Percentiles rank a stretch among this genome's conserved stretches.
phyloP scores from a whole-genome alignment of 2,329 filamentous ascomycete genomes.

The Stemphylium beticola region DNA sequence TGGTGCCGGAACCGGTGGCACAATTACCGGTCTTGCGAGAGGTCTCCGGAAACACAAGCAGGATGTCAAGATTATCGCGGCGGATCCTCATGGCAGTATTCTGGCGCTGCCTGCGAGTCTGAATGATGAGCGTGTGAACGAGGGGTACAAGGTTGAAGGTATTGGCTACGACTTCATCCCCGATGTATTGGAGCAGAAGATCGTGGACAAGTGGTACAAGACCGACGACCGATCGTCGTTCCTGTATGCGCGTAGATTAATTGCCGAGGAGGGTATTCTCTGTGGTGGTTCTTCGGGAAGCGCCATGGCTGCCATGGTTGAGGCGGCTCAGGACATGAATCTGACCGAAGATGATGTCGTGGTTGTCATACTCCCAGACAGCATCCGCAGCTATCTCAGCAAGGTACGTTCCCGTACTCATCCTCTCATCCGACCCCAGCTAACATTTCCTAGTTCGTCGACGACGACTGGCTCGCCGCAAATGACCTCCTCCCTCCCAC shows the following conservation, averaged over 20 bases:
- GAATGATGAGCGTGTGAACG: slow-evolving; percentile 81
- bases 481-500: slow-evolving; percentile 83
- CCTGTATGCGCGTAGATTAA: slow-evolving; percentile 84
- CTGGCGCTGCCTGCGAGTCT: slow-evolving; percentile 80
- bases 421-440: slow-evolving; percentile 1
- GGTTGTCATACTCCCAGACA: slow-evolving; percentile 91
- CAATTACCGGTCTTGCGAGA: slow-evolving; percentile 85
- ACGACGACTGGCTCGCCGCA: slow-evolving; percentile 98
- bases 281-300: slow-evolving; percentile 94
- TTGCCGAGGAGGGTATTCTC: slow-evolving; percentile 90
- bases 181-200: slow-evolving; percentile 80
- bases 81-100: slow-evolving; percentile 91
- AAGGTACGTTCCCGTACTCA: slow-evolving; percentile 61
- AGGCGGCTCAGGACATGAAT: slow-evolving; percentile 76
- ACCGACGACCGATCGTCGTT: slow-evolving; percentile 94
- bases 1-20: slow-evolving; percentile 93
- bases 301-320: slow-evolving; percentile 81
- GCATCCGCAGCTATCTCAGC: slow-evolving; percentile 94
- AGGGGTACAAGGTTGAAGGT: slow-evolving; percentile 95
- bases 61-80: slow-evolving; percentile 85
- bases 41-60: slow-evolving; percentile 88
- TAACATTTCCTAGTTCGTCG: slow-evolving; percentile 70
- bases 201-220: slow-evolving; percentile 97
- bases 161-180: slow-evolving; percentile 99
- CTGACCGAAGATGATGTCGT: slow-evolving; percentile 84